Evolutionary conservation across 345 rosid species (phyloP).

Genomic region (Aquilaria yunnanensis): DNA sequence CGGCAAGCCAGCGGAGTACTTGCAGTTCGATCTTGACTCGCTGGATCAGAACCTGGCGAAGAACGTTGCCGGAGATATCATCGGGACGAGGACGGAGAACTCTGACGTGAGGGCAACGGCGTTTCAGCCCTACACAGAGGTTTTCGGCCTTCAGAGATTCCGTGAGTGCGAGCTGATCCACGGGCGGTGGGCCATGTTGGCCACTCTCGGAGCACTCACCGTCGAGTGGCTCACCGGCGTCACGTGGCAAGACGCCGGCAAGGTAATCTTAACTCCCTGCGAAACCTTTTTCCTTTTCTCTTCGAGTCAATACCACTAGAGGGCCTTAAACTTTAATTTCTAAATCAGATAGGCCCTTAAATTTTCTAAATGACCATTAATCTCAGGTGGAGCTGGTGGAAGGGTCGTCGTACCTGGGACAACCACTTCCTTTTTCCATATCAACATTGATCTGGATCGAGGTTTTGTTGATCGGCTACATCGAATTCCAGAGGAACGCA

Average conservation of each 20-base stretch:
- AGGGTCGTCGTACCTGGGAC: constrained; percentile 91
- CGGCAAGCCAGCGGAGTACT: constrained; percentile 68
- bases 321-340: no score
- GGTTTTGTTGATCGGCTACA: constrained; percentile 75
- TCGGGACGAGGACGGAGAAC: constrained; percentile 49
- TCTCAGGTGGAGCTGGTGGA: constrained; percentile 83
- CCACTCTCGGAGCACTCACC: constrained; percentile 64
- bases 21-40: constrained; percentile 65
- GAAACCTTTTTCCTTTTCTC: no score
- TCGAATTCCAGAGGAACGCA: constrained; percentile 88
- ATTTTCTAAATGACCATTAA: not conserved
- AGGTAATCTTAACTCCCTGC: constrained; percentile 25
- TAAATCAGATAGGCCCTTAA: not conserved
- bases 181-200: constrained; percentile 83
- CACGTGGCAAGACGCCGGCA: constrained; percentile 84
- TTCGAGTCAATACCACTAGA: no score
- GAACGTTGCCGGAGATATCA: constrained; percentile 47
- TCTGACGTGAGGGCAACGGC: constrained; percentile 54
- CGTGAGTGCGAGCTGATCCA: constrained; percentile 78
- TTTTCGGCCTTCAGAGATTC: constrained; percentile 71
- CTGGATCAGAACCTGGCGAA: constrained; percentile 73
- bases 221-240: constrained; percentile 76
- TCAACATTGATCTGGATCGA: constrained; percentile 86
- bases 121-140: constrained; percentile 70
- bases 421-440: constrained; percentile 83